Base-by-base conservation (phyloP, 257 asterid species). In the Verbena officinalis region DNA sequence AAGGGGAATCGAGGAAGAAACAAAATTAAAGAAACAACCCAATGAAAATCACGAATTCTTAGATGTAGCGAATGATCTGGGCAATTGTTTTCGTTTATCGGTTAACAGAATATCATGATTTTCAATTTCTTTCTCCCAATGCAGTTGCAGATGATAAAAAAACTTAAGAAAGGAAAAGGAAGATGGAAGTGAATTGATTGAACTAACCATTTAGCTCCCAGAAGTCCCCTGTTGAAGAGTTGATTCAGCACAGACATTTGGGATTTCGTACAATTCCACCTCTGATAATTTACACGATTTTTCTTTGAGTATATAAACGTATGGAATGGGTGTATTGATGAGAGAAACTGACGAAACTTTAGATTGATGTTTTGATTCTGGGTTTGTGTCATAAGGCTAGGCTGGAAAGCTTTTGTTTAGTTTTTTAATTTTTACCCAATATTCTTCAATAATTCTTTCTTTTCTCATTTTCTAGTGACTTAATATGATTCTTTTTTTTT, bases 201-300 rank as follows among this genome's bases (percentile, higher is more conserved):
- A 65, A 73, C 89, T 62, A 11, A 93, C 99, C 99, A 86, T 70
- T 90, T 93, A 16, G 95, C 74, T 65, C 96, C 99, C 31, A 82
- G 80, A 74, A 84, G 81, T 33, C 95, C 97, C 65, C 97, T 73
- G 78, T 87, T 90, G 82, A 93, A 93, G 73, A 93, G 87, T 38
- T 93, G 95, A 83, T 93, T 90, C 81, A 93, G 81, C 65, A 90
- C 60, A 44, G 95, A 80, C 95, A 85, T 84, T 46, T 15, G 34
- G 39, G 62, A 14, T 46, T 4, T 38, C 23, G 49, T 1, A 16
- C 13, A 17, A 64, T 59, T 23, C 62, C 42, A 64, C 51, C 38
- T 16, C 7, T 12, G 27, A 15, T 20, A 5, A 58, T 11, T 30
- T 55, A 9, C 21, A 17, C 19, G 42, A 30, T 38, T 2, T 3